These are phyloP conservation scores for Carallia brachiata DNA, from an alignment of 345 rosid species.

Conservation along the genomic window DNA sequence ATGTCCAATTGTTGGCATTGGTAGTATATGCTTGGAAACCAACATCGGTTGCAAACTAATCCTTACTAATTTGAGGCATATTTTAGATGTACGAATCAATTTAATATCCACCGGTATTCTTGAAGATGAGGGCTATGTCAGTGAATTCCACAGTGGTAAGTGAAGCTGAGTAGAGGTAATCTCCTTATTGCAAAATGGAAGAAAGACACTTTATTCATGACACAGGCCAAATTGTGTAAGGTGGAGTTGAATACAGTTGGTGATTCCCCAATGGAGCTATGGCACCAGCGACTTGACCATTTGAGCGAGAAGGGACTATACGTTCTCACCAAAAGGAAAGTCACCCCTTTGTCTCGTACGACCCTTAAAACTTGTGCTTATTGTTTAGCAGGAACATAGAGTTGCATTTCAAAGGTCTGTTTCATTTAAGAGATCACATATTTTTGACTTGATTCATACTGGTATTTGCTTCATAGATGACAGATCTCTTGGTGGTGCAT, in stretches of 20 bases:
- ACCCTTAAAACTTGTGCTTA: background rate
- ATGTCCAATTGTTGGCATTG: too few species aligned
- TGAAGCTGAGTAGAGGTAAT: background rate
- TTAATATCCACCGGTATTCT: too few species aligned
- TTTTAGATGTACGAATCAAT: too few species aligned
- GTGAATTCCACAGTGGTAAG: too few species aligned
- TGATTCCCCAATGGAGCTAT: background rate
- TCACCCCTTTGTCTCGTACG: background rate
- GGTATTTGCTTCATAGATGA: background rate
- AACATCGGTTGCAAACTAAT: too few species aligned
- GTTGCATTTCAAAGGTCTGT: background rate
- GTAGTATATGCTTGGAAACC: too few species aligned
- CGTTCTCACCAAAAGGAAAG: background rate
- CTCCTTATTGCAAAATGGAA: background rate
- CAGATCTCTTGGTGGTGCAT: background rate
- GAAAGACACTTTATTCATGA: background rate
- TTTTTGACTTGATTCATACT: background rate
- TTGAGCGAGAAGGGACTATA: too few species aligned
- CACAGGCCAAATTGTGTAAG: background rate
- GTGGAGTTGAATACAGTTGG: background rate
- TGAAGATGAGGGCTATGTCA: too few species aligned
- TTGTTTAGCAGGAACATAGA: background rate
- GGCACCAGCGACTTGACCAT: background rate
- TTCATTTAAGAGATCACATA: background rate
- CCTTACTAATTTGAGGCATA: too few species aligned